Evolutionary conservation across 768 basidiomycete species (phyloP), one percentile per base, ranked within the genome.

Genomic region (Psilocybe cyanescens): DNA sequence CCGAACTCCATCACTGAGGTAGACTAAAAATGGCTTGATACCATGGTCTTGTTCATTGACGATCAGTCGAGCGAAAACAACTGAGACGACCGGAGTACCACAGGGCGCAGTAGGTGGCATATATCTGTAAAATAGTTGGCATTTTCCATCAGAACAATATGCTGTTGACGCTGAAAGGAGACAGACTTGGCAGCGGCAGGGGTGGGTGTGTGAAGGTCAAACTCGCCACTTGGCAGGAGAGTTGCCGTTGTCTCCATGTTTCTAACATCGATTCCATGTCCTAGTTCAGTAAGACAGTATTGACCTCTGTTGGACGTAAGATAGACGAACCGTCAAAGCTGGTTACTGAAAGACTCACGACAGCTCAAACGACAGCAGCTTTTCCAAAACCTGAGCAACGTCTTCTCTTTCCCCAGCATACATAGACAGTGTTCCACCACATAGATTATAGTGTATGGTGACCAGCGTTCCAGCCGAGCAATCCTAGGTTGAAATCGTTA

Each of bases 361-460:
- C 33, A n/a, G 37, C 19, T 59, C 58, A 17, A 59, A 59, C 3
- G 49, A 41, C 14, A 59, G 37, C 4, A 59, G 49, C n/a, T 59
- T 59, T 8, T 59, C 49, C 4, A 59, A n/a, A 41, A 52, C 35
- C 16, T 17, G 49, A 6, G 17, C 48, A 8, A 59, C 35, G 39
- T 59, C 49, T 17, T 33, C 35, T 8, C 49, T 48, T 2, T 39
- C 14, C 16, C 29, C 7, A 9, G 50, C 9, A 29, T 59, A 59
- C 24, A 16, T 52, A 28, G 24, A 48, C 3, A 59, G 49, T 19
- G 58, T 59, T 1, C 58, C 58, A 31, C 37, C 19, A 30, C 58
- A 59, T 9, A 52, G 49, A 30, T 59, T 59, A 19, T 41, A 51
- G 11, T 59, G 58, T 7, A 59, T 59, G 0, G 58, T 59, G 11